phyloP scores from a whole-genome alignment of 305 asterid genomes.

The Rubia balearica region DNA sequence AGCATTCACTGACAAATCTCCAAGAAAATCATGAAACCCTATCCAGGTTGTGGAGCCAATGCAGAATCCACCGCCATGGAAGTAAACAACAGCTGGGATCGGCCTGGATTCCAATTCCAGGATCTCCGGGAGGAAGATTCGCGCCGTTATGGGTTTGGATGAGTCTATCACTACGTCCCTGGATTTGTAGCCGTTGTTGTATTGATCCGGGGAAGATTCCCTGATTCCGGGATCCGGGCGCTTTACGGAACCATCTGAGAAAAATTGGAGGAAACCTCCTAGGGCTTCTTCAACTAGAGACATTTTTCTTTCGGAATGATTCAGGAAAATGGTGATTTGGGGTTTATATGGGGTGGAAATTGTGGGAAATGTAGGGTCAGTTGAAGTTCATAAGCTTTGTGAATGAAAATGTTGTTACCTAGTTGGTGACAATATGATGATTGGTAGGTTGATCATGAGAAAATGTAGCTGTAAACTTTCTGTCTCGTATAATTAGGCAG shows the following conservation, averaged over 20 bases:
- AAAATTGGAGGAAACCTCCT: constrained; percentile 45
- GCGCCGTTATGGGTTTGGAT: constrained; percentile 41
- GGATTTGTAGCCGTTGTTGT: constrained; percentile 31
- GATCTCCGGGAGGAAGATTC: constrained; percentile 49
- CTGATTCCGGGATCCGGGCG: constrained; percentile 36
- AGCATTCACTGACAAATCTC: constrained; percentile 40
- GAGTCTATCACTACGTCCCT: constrained; percentile 48
- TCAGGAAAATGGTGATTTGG: background rate
- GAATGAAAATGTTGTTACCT: background rate
- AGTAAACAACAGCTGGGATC: constrained; percentile 53
- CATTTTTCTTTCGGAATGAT: constrained; percentile 26
- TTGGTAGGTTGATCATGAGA: constrained; percentile 16
- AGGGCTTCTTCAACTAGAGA: constrained; percentile 48
- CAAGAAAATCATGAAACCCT: constrained; percentile 64
- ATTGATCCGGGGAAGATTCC: constrained; percentile 18
- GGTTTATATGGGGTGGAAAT: constrained; percentile 1
- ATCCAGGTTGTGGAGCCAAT: constrained; percentile 75
- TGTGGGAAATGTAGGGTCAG: background rate
- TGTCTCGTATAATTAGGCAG: background rate
- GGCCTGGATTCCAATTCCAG: constrained; percentile 10
- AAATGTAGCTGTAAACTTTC: background rate
- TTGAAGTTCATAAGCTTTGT: background rate
- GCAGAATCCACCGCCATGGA: constrained; percentile 91
- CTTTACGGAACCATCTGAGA: constrained; percentile 47
- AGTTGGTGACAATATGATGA: constrained; percentile 3